Evolutionary conservation across 2,329 filamentous ascomycete genomes (phyloP).

Genomic region (Akanthomyces dipterigenus): DNA sequence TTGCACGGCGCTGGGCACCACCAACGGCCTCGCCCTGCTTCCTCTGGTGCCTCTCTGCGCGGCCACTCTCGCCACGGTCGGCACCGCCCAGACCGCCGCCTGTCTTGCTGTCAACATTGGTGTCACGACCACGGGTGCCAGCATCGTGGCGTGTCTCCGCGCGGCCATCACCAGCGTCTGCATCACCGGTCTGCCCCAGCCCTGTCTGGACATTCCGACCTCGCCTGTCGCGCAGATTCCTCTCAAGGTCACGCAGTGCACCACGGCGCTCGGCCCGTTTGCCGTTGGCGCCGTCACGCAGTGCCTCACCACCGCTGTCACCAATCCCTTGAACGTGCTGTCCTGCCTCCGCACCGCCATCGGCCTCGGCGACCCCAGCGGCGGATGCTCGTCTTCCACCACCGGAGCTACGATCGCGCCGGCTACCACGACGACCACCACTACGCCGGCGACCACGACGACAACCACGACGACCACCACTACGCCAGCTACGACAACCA

Average conservation of each 20-base stretch:
- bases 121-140: not conserved
- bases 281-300: not conserved
- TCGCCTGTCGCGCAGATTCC: not conserved
- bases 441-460: not conserved
- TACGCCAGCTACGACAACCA: too few species aligned
- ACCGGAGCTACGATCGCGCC: not conserved
- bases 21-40: not conserved
- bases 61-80: not conserved
- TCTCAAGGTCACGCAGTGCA: not conserved
- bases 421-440: not conserved
- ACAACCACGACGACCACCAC: not conserved
- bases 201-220: not conserved
- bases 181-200: not conserved
- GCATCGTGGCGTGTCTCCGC: not conserved
- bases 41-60: not conserved
- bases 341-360: not conserved
- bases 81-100: not conserved
- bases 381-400: not conserved
- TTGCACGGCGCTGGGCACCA: not conserved
- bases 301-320: not conserved
- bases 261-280: not conserved
- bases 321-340: not conserved
- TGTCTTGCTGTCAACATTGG: not conserved
- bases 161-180: not conserved
- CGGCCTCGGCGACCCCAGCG: not conserved